Base-by-base conservation (phyloP, 768 basidiomycete species). In the Kwoniella mangroviensis region DNA sequence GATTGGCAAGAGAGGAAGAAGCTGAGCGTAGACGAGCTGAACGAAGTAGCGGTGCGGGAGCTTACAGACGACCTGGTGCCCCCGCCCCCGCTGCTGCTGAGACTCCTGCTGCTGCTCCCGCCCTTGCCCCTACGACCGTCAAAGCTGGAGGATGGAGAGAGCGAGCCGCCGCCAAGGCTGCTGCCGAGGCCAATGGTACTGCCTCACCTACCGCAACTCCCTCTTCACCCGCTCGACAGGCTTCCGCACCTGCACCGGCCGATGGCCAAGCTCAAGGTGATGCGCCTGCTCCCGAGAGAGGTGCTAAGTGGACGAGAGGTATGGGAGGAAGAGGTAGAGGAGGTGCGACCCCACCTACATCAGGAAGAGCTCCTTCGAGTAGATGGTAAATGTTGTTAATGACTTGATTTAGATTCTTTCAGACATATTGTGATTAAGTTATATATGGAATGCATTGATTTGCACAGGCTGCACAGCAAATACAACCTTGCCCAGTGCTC, bases 111-210 rank as follows among this genome's bases (percentile, higher is more conserved):
- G 62, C 78, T 52, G 75, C 80, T 19, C 81, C 79, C 11, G 79
- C 84, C 5, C 80, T 84, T 1, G 82, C 81, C 22, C 72, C 67
- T 13, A 67, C 76, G 9, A 41, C 70, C 4, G 72, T 76, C 52
- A 66, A 67, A 34, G 85, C 85, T 52, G 86, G 87, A 13, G 86
- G 86, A 22, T 92, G 91, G 91, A 85, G 91, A 66, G 86, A 86
- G 11, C 86, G 89, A 59, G 84, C 86, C 74, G 86, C 85, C 40
- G 87, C 86, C 12, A 88, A 83, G 76, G 73, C 82, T 19, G 85
- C 83, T 40, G 85, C 76, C 60, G 77, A 79, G 3, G 81, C 78
- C 11, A 67, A 65, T 43, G 76, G 67, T 22, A 71, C 61, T 58
- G 67, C 49, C 49, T 54, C 64, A 22, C 73, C 68, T 45, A 74